phyloP scores from a whole-genome alignment of 2,329 filamentous ascomycete genomes.

The Pseudogymnoascus sp. region DNA sequence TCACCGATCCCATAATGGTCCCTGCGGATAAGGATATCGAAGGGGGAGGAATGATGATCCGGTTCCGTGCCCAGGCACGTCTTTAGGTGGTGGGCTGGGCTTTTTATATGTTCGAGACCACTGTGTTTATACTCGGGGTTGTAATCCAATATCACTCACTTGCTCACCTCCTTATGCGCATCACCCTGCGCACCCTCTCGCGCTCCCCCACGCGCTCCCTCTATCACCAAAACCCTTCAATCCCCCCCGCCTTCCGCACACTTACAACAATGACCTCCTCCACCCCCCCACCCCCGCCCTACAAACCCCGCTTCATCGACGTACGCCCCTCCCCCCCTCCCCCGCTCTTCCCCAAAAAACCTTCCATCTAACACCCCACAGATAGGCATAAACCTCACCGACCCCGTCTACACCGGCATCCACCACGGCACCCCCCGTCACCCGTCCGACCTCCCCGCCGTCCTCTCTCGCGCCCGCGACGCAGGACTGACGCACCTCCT shows the following conservation, averaged over 20 bases:
- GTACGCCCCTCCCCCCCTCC: constrained; percentile 35
- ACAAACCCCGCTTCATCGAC: constrained; percentile 52
- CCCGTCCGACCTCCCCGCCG: constrained; percentile 63
- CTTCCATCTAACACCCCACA: constrained; percentile 27
- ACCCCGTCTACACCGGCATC: constrained; percentile 77
- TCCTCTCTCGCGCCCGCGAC: constrained; percentile 69
- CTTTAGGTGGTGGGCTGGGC: neutral
- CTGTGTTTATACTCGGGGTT: neutral
- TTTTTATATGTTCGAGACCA: neutral
- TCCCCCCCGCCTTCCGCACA: neutral
- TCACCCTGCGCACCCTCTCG: neutral
- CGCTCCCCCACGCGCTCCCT: neutral
- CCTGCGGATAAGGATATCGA: neutral
- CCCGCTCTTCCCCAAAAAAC: neutral
- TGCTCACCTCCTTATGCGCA: neutral
- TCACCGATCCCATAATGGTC: neutral
- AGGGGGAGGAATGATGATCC: neutral
- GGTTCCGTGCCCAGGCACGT: neutral
- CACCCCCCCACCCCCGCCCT: neutral
- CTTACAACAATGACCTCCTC: neutral
- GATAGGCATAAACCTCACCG: constrained; percentile 93
- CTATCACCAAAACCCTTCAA: neutral
- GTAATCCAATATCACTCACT: neutral
- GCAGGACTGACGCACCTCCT: constrained; percentile 85
- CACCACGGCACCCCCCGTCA: constrained; percentile 76